Base-by-base conservation (phyloP, 129 eudicot genomes). In the Lactuca sativa region DNA sequence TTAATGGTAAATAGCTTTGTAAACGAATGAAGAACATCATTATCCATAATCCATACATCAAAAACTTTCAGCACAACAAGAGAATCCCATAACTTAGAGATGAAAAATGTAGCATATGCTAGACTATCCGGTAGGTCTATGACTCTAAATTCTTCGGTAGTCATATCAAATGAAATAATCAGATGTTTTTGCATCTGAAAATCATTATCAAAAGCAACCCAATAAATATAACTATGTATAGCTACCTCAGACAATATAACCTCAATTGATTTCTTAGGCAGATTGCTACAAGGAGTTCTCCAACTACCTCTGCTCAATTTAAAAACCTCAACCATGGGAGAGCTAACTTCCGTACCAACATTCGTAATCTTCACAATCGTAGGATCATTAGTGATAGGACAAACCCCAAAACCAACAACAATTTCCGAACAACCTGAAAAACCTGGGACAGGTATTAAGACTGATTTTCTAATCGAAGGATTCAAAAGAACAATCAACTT, bases 391-490 rank as follows among this genome's bases (percentile, higher is more conserved):
- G 56, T 21, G 3, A 7, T 1, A 21, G 41, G 21, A 65, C 56
- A 65, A 47, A 21, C 40, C 18, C 56, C 57, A 65, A 44, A 43
- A 56, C 81, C 86, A 25, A 81, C 53, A 37, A 62, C 79, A 47
- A 67, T 0, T 25, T 25, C 30, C 1, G 2, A 25, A 25, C 2
- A 21, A 21, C 21, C 30, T 25, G 30, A 25, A 25, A 25, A 25
- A 25, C 30, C 30, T 25, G 30, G 30, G 30, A 25, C 30, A 25
- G 30, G 30, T 25, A 25, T 64, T 5, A 4, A 4, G 44, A 64
- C 56, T 0, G 9, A 25, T 21, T 64, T 64, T 7, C 54, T 64
- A 17, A 64, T 43, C 0, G 18, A 21, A 9, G 69, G 69, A 64
- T 64, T 64, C 69, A 36, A 64, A 5, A 43, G 10, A 40, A 18